Base-by-base conservation (phyloP, 257 asterid genomes). In the Verbena officinalis region DNA sequence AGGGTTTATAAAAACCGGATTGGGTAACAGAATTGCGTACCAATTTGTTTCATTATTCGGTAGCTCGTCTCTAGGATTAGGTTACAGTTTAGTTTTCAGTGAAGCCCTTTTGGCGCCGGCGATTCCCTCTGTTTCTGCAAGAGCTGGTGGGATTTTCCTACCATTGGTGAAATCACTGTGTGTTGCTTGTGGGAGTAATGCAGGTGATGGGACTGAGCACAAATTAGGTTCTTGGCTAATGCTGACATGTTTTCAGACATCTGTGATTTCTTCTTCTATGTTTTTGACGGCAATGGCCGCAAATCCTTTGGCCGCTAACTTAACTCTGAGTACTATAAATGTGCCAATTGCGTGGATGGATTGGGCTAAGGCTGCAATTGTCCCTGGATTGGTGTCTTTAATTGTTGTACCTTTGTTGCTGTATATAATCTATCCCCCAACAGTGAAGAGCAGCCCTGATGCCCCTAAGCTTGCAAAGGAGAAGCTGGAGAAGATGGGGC, bases 281-380 rank as follows among this genome's bases (percentile, higher is more conserved):
- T 90, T 93, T 56, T 75, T 93, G 77, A 93, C 99, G 5, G 99
- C 97, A 6, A 93, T 93, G 99, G 97, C 99, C 51, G 99, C 97
- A 0, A 93, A 93, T 78, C 97, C 99, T 0, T 69, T 93, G 85
- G 92, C 95, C 1, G 99, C 96, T 9, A 93, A 84, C 68, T 77
- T 93, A 77, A 93, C 99, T 0, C 60, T 72, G 6, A 83, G 53
- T 60, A 90, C 99, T 0, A 93, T 93, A 5, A 78, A 77, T 76
- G 72, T 82, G 73, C 64, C 86, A 0, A 87, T 93, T 65, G 92
- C 90, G 20, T 93, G 97, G 99, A 88, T 93, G 99, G 99, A 93
- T 79, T 93, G 99, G 99, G 97, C 99, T 34, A 88, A 90, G 84
- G 99, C 97, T 13, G 99, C 99, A 5, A 70, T 93, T n/a, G 96